phyloP scores from a whole-genome alignment of 306 rosid species.

The Acacia confusa region DNA sequence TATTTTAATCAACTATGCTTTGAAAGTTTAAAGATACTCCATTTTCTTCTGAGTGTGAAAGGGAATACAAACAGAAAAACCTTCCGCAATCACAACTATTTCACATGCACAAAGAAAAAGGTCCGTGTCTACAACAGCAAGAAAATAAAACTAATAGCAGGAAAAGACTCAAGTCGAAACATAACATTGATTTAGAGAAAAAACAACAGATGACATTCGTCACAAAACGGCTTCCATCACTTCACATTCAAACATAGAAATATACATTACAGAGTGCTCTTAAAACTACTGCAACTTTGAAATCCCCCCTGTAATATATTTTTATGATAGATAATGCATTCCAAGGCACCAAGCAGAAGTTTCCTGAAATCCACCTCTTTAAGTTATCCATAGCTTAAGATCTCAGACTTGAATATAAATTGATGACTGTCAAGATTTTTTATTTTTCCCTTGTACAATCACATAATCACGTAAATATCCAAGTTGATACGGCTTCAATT shows the following conservation, averaged over 20 bases:
- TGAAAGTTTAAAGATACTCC: neutral
- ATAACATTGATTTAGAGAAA: constrained; percentile 1
- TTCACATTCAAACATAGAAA: neutral
- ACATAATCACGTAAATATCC: neutral
- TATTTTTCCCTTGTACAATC: neutral
- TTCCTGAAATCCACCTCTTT: neutral
- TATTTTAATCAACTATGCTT: neutral
- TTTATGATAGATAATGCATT: neutral
- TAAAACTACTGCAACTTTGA: neutral
- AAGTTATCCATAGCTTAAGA: neutral
- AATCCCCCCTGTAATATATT: too few relatives aligned
- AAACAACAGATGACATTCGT: neutral
- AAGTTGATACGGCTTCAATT: constrained; percentile 6
- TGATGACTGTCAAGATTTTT: neutral
- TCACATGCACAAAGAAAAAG: neutral
- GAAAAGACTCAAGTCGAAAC: neutral
- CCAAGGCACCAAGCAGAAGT: neutral
- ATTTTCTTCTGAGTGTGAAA: neutral
- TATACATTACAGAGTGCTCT: neutral
- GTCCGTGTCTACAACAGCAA: neutral
- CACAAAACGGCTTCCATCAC: neutral
- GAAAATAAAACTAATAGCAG: too few relatives aligned
- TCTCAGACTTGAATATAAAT: constrained; percentile 3
- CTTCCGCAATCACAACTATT: neutral
- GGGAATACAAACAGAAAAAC: neutral